Evolutionary conservation across 306 rosid species (phyloP).

Genomic region (Biancaea sappan): DNA sequence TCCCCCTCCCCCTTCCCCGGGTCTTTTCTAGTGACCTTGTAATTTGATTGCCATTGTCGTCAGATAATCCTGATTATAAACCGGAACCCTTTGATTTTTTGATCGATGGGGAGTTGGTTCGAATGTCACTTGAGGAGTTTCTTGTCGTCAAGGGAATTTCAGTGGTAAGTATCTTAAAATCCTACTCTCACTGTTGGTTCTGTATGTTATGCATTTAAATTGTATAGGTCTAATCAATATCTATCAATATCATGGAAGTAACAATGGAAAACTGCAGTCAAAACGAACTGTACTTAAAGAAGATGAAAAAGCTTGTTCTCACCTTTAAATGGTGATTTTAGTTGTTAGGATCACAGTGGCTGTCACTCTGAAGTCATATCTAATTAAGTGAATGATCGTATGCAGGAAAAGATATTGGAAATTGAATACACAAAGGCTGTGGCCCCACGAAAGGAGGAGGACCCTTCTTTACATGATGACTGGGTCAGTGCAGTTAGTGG

Average conservation of each 20-base stretch:
- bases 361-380: conserved; percentile 5
- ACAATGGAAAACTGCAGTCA: not conserved
- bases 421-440: conserved; percentile 75
- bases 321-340: not conserved
- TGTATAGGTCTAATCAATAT: not conserved
- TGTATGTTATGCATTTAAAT: not conserved
- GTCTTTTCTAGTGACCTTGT: not conserved
- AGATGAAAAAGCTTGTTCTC: not conserved
- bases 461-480: conserved; percentile 83
- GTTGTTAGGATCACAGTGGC: not conserved
- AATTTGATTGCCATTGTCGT: conserved; percentile 19
- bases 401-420: conserved; percentile 82
- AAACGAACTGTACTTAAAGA: not conserved
- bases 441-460: conserved; percentile 84
- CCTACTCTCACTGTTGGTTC: not conserved
- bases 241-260: not conserved
- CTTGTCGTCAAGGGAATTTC: conserved; percentile 86
- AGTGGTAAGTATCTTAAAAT: conserved; percentile 50
- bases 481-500: conserved; percentile 99
- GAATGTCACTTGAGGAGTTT: conserved; percentile 84
- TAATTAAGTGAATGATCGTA: conserved; percentile 29
- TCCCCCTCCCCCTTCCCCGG: not conserved
- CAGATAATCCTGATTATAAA: conserved; percentile 61
- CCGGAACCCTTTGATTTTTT: conserved; percentile 83
- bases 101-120: conserved; percentile 81